Base-by-base conservation (phyloP, 2,329 filamentous ascomycete species). In the Emmonsiellopsis sp. region DNA sequence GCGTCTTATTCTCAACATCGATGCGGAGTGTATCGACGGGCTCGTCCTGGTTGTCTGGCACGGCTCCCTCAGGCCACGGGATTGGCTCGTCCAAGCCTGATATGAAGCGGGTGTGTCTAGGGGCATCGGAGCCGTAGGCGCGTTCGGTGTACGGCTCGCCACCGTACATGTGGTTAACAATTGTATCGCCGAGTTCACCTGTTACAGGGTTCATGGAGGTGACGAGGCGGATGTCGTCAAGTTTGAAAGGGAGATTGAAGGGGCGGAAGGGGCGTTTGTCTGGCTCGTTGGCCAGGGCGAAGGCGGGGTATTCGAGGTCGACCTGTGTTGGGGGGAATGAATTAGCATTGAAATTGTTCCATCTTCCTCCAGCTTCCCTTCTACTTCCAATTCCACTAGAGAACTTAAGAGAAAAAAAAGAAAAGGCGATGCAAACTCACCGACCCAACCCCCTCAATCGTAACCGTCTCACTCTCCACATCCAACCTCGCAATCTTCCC, bases 161-260 rank as follows among this genome's bases (percentile, higher is more conserved):
- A 44, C 79, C 77, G 58, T 80, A 77, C 53, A 93, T 74, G 67
- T 87, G 78, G 66, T 88, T 82, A 67, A 95, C 83, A 62, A 95
- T 79, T 55, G 87, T 83, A 67, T 97, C 91, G 65, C 82, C 81
- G 44, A 79, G 79, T 31, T 72, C 63, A 63, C 84, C 84, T 10
- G 85, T 87, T 58, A 73, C 70, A 13, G 81, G 77, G 67, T 93
- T 81, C 49, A 76, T 76, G 52, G 94, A 75, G 20, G 88, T 84
- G 65, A 88, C 89, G 35, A 96, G 87, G 54, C 89, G 87, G 58
- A 97, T 77, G 57, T 87, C 77, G 35, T 81, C 79, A 63, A 94
- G 77, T 52, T 86, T 78, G 34, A 95, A 68, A 34, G 83, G 75
- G 51, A 80, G 66, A 61, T 79, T 75, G 54, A 77, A 63, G 62